A percentile compares a stretch with the other conserved stretches of the same genome.
These are phyloP conservation scores for Phylloboletellus chloephorus DNA, from an alignment of 1,284 basidiomycete species.

Conservation along the genomic window DNA sequence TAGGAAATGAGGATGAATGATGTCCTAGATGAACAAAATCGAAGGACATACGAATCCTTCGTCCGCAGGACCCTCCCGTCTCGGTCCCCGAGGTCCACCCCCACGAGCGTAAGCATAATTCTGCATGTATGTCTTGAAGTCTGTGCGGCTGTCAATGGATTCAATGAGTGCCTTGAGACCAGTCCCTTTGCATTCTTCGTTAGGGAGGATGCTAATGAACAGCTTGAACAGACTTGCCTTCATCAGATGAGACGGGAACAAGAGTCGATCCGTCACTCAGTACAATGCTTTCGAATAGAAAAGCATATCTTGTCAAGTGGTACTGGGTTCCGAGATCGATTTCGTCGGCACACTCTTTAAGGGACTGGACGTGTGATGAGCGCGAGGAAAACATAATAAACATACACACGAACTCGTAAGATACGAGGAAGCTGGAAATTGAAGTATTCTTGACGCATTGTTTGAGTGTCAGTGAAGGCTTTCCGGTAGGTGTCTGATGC, in stretches of 20 bases:
- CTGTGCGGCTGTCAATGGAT: conserved; percentile 87
- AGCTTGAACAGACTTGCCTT: conserved; percentile 33
- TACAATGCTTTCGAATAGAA: conserved; percentile 87
- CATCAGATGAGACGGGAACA: conserved; percentile 67
- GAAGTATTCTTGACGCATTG: conserved; percentile 93
- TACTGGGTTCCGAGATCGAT: conserved; percentile 97
- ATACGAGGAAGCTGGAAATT: conserved; percentile 95
- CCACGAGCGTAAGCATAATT: conserved; percentile 88
- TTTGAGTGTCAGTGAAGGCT: conserved; percentile 86
- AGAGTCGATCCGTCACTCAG: conserved; percentile 85
- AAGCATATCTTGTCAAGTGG: conserved; percentile 92
- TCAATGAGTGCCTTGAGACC: conserved; percentile 88
- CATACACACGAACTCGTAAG: conserved; percentile 61
- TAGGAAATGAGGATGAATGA: conserved; percentile 6
- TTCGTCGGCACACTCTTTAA: conserved; percentile 95
- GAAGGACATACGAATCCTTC: conserved; percentile 76
- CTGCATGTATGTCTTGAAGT: conserved; percentile 97
- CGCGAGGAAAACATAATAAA: conserved; percentile 1
- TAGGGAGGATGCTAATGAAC: conserved; percentile 9
- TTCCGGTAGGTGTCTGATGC: conserved; percentile 89
- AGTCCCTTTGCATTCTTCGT: conserved; percentile 38
- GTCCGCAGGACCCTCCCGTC: conserved; percentile 78
- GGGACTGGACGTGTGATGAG: conserved; percentile 48
- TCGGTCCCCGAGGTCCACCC: conserved; percentile 57
- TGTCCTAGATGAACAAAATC: conserved; percentile 11